phyloP scores from a whole-genome alignment of 371 early-diverging fungal genomes.

The Blakeslea trispora region DNA sequence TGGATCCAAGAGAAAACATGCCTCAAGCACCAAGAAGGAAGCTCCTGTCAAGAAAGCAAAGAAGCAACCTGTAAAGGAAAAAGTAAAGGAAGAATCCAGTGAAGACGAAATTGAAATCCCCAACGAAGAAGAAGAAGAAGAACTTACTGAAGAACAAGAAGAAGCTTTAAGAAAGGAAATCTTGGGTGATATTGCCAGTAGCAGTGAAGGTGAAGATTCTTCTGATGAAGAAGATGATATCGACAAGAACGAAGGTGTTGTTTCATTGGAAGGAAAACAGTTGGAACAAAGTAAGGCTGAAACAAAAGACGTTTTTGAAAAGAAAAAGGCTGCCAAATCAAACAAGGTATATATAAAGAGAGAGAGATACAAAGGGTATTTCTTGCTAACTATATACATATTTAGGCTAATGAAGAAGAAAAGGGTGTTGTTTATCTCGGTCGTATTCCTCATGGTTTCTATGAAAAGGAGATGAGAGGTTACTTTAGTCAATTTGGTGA shows the following conservation, averaged over 20 bases:
- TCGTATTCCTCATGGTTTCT: slow-evolving; percentile 95
- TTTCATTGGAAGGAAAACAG: slow-evolving; percentile 40
- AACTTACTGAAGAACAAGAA: slow-evolving; percentile 47
- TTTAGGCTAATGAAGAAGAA: slow-evolving; percentile 14
- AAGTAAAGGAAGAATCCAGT: slow-evolving; percentile 10
- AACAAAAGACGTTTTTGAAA: slow-evolving; percentile 33
- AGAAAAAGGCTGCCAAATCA: slow-evolving; percentile 34
- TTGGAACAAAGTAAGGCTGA: slow-evolving; percentile 42
- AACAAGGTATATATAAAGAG: slow-evolving; percentile 13
- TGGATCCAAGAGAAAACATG: slow-evolving; percentile 32
- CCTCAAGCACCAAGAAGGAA: slow-evolving; percentile 13
- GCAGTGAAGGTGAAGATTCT: slow-evolving; percentile 50
- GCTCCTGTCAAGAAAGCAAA: slow-evolving; percentile 17
- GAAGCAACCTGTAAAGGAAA: slow-evolving; percentile 2
- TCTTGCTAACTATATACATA: too few relatives aligned
- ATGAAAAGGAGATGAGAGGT: slow-evolving; percentile 84
- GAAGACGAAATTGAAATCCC: slow-evolving; percentile 12
- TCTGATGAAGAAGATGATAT: slow-evolving; percentile 46
- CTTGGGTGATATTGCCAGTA: slow-evolving; percentile 52
- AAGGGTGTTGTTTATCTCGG: slow-evolving; percentile 86
- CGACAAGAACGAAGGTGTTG: slow-evolving; percentile 50
- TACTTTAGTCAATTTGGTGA: slow-evolving; percentile 95
- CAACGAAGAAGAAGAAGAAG: slow-evolving; percentile 34
- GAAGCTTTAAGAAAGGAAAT: slow-evolving; percentile 48
- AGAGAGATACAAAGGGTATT: too few relatives aligned